These are phyloP conservation scores for Globisporangium iwayamae DNA, from an alignment of 352 stramenopile genomes.

Conservation along the genomic window DNA sequence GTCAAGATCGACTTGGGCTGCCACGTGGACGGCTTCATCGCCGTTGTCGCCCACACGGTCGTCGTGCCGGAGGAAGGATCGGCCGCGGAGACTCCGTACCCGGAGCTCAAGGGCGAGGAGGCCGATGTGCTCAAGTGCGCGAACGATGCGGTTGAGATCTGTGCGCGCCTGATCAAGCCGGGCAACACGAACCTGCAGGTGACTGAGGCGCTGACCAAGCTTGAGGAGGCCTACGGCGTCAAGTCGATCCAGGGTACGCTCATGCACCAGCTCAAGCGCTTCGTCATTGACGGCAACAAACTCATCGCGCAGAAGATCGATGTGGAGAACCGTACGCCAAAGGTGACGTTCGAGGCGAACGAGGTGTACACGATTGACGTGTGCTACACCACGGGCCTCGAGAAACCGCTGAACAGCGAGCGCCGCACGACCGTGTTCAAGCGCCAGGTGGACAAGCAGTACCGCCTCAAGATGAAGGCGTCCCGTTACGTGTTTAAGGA, in stretches of 20 bases:
- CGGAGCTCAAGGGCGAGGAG: slow-evolving; percentile 59
- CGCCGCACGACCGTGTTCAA: slow-evolving; percentile 98
- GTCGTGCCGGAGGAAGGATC: slow-evolving; percentile 87
- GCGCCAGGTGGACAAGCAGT: slow-evolving; percentile 98
- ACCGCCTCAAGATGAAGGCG: slow-evolving; percentile 94
- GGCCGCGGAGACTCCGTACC: slow-evolving; percentile 53
- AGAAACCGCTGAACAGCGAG: slow-evolving; percentile 90
- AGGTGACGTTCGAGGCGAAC: slow-evolving; percentile 93
- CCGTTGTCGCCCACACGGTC: slow-evolving; percentile 96
- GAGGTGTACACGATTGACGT: slow-evolving; percentile 99
- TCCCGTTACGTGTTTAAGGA: slow-evolving; percentile 96
- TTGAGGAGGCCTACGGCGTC: slow-evolving; percentile 96
- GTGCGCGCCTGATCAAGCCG: slow-evolving; percentile 95
- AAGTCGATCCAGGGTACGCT: slow-evolving; percentile 96
- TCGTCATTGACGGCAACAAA: slow-evolving; percentile 99
- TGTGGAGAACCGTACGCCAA: slow-evolving; percentile 82
- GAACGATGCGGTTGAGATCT: slow-evolving; percentile 97
- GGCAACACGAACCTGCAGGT: slow-evolving; percentile 96
- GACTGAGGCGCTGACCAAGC: slow-evolving; percentile 93
- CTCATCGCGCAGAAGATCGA: slow-evolving; percentile 91
- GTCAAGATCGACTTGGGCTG: slow-evolving; percentile 97
- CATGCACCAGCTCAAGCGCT: slow-evolving; percentile 99
- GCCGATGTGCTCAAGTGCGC: slow-evolving; percentile 96
- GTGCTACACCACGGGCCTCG: slow-evolving; percentile 97
- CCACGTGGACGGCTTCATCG: slow-evolving; percentile 99